Percentiles rank a stretch among this genome's conserved stretches.
Conservation (phyloP, 2,329 filamentous ascomycete species). For the Aspergillus neoniger region DNA sequence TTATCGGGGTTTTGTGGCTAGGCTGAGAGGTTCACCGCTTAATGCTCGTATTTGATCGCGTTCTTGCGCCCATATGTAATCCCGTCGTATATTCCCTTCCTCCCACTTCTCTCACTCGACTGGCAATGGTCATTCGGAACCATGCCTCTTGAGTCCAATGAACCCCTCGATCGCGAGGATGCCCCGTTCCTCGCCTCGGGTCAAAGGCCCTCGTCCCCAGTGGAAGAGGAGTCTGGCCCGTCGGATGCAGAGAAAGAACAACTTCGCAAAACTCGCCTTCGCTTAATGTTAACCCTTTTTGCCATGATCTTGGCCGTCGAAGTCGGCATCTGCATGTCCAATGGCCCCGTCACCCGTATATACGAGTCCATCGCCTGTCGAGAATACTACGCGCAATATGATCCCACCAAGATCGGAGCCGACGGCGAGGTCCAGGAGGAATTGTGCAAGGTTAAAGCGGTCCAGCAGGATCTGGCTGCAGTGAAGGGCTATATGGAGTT, state of each 20-base stretch:
- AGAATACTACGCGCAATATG: slow-evolving; percentile 45
- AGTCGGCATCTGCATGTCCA: slow-evolving; percentile 47
- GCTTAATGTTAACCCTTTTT: slow-evolving; percentile 46
- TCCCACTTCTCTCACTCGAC: background rate
- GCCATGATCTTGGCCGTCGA: slow-evolving; percentile 48
- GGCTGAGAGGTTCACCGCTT: background rate
- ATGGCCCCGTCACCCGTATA: slow-evolving; percentile 50
- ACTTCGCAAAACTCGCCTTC: slow-evolving; percentile 33
- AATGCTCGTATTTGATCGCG: background rate
- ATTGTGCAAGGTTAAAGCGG: slow-evolving; percentile 52
- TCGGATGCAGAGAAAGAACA: slow-evolving; percentile 15
- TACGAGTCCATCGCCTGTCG: slow-evolving; percentile 53
- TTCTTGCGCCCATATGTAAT: slow-evolving; percentile 7
- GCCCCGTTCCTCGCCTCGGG: slow-evolving; percentile 33
- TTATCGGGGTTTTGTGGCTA: background rate
- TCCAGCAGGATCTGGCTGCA: slow-evolving; percentile 53
- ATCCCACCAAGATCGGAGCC: slow-evolving; percentile 46
- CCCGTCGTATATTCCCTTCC: background rate
- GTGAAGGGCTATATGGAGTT: slow-evolving; percentile 55
- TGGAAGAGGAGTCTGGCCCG: slow-evolving; percentile 8
- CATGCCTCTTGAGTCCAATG: slow-evolving; percentile 28
- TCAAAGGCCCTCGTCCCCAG: slow-evolving; percentile 6
- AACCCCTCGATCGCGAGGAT: slow-evolving; percentile 33
- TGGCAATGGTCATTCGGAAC: slow-evolving; percentile 11
- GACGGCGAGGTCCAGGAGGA: slow-evolving; percentile 49